These are phyloP conservation scores for Colletotrichum tropicale DNA, from an alignment of 2,329 filamentous ascomycete genomes.

Conservation along the genomic window DNA sequence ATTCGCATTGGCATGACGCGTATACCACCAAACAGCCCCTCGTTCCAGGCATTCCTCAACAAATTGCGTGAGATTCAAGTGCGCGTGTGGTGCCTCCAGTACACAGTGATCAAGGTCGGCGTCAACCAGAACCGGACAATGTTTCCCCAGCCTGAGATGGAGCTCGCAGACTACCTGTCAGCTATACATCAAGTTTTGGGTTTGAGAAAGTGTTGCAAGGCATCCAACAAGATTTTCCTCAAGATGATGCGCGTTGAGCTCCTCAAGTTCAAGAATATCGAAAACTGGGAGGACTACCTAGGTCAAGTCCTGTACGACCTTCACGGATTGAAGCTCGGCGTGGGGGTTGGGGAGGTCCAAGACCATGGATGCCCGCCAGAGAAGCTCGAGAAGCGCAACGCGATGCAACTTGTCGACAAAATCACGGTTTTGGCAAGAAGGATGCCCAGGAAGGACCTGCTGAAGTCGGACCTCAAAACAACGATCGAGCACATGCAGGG, in stretches of 20 bases:
- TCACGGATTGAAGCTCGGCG: constrained; percentile 78
- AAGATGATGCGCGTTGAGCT: constrained; percentile 89
- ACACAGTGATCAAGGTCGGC: constrained; percentile 77
- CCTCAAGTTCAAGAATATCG: constrained; percentile 73
- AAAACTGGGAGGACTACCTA: constrained; percentile 86
- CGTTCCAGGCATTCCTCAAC: constrained; percentile 62
- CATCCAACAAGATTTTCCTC: constrained; percentile 85
- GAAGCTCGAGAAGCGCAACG: constrained; percentile 79
- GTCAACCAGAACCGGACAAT: constrained; percentile 68
- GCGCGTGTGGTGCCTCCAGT: constrained; percentile 86
- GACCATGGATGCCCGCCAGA: constrained; percentile 84
- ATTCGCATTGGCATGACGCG: constrained; percentile 77
- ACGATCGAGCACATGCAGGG: constrained; percentile 95
- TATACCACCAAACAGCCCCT: constrained; percentile 61
- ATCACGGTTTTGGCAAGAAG: constrained; percentile 81
- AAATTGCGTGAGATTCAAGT: constrained; percentile 88
- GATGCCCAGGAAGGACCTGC: constrained; percentile 87
- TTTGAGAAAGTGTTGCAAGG: constrained; percentile 82
- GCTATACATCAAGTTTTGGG: constrained; percentile 85
- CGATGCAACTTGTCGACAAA: constrained; percentile 82
- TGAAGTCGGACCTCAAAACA: constrained; percentile 87
- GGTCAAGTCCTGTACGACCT: constrained; percentile 85
- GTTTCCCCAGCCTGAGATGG: constrained; percentile 71
- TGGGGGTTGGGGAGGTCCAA: constrained; percentile 67
- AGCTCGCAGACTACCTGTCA: constrained; percentile 79